Evolutionary conservation across 2,329 filamentous ascomycete species (phyloP), one percentile per base, ranked within the genome.

Genomic region (Trichoderma sp.): DNA sequence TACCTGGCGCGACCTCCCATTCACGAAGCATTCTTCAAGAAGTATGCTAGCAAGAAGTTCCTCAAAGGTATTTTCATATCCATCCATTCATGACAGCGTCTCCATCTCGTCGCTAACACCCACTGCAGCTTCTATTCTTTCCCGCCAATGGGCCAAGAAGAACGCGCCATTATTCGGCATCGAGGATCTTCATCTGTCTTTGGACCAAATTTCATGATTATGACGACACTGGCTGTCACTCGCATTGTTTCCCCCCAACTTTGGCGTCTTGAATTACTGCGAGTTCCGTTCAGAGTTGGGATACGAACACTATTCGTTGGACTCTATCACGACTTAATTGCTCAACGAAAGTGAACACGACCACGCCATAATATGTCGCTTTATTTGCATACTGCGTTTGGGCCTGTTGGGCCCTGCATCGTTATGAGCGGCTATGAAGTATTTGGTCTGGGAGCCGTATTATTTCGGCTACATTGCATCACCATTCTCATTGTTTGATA

Each of bases 31-130:
- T 98, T 99, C 87, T 98, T 98, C 88, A 97, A 97, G 89, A 99
- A 99, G 84, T 99, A 99, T 81, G 96, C 96, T 71, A 97, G 94
- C 89, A 99, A 98, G 87, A 98, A 97, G 84, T 99, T 98, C 84
- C 85, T 98, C 78, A 99, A 99, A 86, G 95, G 95, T 97, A 90
- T 6, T 26, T 84, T 88, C 77, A n/a, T 71, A 26, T 32, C 34
- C 17, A 39, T 15, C 20, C 20, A 12, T 23, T 4, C 4, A 8
- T 23, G 13, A 26, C 12, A 7, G 17, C 8, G 20, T 26, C 26
- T 17, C 3, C 5, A 26, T 32, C 65, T 32, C 12, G 23, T 39
- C 8, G 59, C 71, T 28, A 59, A 65, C 23, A 20, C 2, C 6
- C 2, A 3, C 47, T 26, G 4, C 57, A 97, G 95, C 94, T 77